Base-by-base conservation (phyloP, 352 stramenopile genomes). In the Blastocystis sp. region DNA sequence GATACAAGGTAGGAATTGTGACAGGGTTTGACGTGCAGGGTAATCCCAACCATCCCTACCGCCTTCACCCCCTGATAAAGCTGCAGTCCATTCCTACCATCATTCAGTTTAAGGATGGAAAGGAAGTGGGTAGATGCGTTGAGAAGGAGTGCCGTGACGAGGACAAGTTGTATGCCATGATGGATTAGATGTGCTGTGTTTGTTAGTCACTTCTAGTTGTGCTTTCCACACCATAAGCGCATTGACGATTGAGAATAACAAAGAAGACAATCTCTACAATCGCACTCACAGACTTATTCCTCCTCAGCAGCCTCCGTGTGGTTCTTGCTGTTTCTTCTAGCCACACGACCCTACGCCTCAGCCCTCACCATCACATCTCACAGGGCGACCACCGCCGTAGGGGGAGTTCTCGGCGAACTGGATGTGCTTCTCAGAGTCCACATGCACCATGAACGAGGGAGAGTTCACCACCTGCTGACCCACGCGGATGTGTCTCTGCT, bases 401-500 rank as follows among this genome's bases (percentile, higher is more conserved):
- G 97, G 97, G 74, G 95, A 98, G 89, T 95, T 98, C 38, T 77
- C 68, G n/a, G 40, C 68, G 68, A 77, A 77, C 68, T 77, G 40
- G 21, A 57, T 60, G 68, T 60, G 43, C 14, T 61, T 28, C 59
- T 65, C 59, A 0, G 59, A 65, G 59, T 65, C 59, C 59, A 65
- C 59, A 1, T 65, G 59, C 17, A 38, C 59, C 17, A 65, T 65
- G 17, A 65, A 99, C 64, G 95, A 98, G 28, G 97, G 96, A 38
- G 98, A 95, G 92, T 98, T 98, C 60, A 99, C 97, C 68, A 99
- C 92, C 92, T 98, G 96, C 91, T 97, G 97, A 92, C 96, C 96
- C 84, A 99, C 97, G 89, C 96, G 68, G 91, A 99, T 99, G 94
- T 99, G 97, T 91, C 97, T 65, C 59, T 65, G 59, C 17, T 34